Evolutionary conservation across 2,329 filamentous ascomycete genomes (phyloP).

Genomic region (Cryphonectria parasitica): DNA sequence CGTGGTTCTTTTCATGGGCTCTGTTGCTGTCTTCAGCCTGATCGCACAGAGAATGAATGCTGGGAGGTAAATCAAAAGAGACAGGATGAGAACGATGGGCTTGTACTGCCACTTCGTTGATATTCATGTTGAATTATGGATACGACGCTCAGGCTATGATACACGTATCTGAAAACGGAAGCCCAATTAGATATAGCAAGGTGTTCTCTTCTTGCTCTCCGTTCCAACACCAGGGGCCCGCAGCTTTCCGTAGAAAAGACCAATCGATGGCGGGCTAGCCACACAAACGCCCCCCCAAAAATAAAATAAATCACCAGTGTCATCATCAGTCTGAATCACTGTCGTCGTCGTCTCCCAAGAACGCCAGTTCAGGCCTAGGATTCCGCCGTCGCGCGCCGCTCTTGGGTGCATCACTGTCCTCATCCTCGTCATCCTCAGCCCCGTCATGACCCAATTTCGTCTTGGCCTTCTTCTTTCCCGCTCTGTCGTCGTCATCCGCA

Average conservation of each 20-base stretch:
- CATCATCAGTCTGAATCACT: constrained; percentile 63
- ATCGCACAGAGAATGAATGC: constrained; percentile 84
- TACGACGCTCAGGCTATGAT: background rate
- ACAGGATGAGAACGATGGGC: background rate
- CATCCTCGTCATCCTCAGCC: constrained; percentile 37
- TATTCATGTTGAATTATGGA: background rate
- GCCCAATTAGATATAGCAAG: background rate
- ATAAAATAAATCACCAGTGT: background rate
- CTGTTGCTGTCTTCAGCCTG: constrained; percentile 90
- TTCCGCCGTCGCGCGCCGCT: constrained; percentile 53
- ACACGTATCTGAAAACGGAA: background rate
- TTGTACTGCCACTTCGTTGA: background rate
- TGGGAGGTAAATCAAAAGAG: constrained; percentile 34
- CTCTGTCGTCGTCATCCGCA: constrained; percentile 33
- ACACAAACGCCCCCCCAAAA: background rate
- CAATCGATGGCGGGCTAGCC: background rate
- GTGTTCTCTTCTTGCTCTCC: background rate
- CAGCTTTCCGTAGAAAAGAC: background rate
- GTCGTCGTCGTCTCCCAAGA: constrained; percentile 71
- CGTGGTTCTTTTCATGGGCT: constrained; percentile 93
- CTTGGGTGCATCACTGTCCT: constrained; percentile 41
- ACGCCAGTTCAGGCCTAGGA: constrained; percentile 59
- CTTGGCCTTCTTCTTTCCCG: constrained; percentile 35
- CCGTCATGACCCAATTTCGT: constrained; percentile 34
- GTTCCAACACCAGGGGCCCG: background rate